Conservation (phyloP, 1,284 basidiomycete species). For the Laetiporus sulphureus region DNA sequence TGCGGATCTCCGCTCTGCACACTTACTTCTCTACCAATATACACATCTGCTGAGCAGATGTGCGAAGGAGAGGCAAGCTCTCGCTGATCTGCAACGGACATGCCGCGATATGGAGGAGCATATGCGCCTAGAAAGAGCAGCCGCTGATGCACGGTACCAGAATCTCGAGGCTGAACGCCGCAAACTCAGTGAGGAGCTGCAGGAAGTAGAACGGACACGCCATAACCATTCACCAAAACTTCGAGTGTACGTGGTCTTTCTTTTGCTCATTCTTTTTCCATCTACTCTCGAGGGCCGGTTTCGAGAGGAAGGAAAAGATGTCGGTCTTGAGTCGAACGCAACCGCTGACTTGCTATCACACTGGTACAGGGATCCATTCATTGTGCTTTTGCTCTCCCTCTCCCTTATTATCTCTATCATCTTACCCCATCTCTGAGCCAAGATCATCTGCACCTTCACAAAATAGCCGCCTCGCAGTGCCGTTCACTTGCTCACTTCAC, state of each 20-base stretch:
- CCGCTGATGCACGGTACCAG: conserved; percentile 16
- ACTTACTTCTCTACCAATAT: conserved; percentile 15
- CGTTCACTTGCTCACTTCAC: not conserved
- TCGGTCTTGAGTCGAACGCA: conserved; percentile 1
- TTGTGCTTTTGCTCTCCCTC: conserved; percentile 93
- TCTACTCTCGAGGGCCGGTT: not conserved
- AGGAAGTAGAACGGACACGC: conserved; percentile 16
- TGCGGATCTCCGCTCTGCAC: conserved; percentile 18
- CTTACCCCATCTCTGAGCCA: conserved; percentile 97
- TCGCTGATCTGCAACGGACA: conserved; percentile 12
- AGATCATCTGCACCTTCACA: conserved; percentile 86
- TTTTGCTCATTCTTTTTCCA: not conserved
- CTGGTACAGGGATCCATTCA: conserved; percentile 88
- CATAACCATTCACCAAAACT: conserved; percentile 77
- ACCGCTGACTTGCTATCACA: too few relatives aligned
- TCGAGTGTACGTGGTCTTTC: conserved; percentile 71
- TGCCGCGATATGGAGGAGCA: conserved; percentile 16
- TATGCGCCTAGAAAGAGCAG: conserved; percentile 8
- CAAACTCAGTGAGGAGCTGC: conserved; percentile 24
- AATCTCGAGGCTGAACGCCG: conserved; percentile 24
- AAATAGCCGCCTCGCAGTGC: conserved; percentile 39
- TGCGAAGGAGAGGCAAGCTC: conserved; percentile 11
- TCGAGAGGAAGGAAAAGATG: not conserved
- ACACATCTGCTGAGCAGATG: conserved; percentile 14
- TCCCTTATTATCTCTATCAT: conserved; percentile 99